phyloP scores from a whole-genome alignment of 2,329 filamentous ascomycete species.

The Pseudogymnoascus destructans region DNA sequence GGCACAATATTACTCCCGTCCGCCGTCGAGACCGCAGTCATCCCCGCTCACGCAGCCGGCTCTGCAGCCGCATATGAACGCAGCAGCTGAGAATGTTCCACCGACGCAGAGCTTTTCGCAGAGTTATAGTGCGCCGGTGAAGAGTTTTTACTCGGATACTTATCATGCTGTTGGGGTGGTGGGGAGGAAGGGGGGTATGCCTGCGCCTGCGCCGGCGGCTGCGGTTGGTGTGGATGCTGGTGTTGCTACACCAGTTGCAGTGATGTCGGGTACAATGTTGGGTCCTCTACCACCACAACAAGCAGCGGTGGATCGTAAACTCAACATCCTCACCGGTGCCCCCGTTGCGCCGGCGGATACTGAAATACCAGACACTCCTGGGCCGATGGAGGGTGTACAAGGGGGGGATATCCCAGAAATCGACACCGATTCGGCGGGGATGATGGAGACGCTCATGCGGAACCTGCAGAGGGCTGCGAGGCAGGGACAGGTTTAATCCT shows the following conservation, averaged over 20 bases:
- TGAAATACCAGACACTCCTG: background rate
- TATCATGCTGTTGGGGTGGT: background rate
- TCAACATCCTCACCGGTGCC: background rate
- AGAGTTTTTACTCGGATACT: background rate
- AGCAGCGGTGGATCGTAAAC: background rate
- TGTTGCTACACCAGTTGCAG: background rate
- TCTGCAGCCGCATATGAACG: background rate
- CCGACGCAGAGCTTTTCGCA: background rate
- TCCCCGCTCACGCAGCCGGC: background rate
- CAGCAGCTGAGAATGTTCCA: background rate
- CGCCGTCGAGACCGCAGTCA: background rate
- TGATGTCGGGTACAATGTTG: background rate
- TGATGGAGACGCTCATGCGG: constrained; percentile 5
- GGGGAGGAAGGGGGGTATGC: background rate
- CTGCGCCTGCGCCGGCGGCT: no score
- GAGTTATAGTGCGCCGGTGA: background rate
- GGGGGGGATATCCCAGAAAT: background rate
- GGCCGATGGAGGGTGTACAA: background rate
- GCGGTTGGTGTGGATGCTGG: background rate
- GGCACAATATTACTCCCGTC: background rate
- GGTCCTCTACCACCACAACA: background rate
- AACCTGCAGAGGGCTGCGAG: background rate
- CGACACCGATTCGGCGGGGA: background rate
- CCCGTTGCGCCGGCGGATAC: background rate
- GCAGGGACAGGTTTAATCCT: background rate